A percentile compares a stretch with the other conserved stretches of the same genome.
These are phyloP conservation scores for Exophiala xenobiotica DNA, from an alignment of 2,329 filamentous ascomycete species.

Conservation along the genomic window DNA sequence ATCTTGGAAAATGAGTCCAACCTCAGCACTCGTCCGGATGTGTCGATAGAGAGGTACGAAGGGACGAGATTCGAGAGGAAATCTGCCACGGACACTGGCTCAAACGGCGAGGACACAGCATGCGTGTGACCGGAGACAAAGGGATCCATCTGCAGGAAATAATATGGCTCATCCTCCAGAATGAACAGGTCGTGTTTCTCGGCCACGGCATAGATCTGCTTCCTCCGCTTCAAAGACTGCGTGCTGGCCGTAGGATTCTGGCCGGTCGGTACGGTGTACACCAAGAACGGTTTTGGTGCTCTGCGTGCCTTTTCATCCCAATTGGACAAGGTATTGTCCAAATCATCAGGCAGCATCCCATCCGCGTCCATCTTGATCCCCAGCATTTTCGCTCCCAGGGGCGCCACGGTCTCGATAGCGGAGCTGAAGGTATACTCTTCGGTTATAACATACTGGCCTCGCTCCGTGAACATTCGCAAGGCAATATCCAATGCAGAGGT, in stretches of 20 bases:
- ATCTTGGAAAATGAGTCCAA: conserved; percentile 95
- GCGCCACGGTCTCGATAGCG: conserved; percentile 64
- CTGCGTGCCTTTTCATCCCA: conserved; percentile 62
- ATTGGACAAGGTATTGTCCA: conserved; percentile 63
- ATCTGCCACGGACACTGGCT: conserved; percentile 57
- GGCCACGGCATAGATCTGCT: conserved; percentile 72
- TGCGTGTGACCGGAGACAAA: conserved; percentile 53
- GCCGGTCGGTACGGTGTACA: conserved; percentile 75
- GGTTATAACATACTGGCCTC: conserved; percentile 75
- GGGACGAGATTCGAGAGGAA: conserved; percentile 75
- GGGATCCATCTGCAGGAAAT: conserved; percentile 81
- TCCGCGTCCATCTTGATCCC: conserved; percentile 65
- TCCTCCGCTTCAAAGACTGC: conserved; percentile 65
- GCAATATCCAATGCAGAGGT: conserved; percentile 83
- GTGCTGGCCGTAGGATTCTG: conserved; percentile 92
- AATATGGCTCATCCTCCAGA: conserved; percentile 91
- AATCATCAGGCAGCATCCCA: conserved; percentile 60
- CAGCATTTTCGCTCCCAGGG: conserved; percentile 61
- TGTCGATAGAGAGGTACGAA: conserved; percentile 74
- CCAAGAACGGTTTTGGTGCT: conserved; percentile 63
- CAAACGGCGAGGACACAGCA: conserved; percentile 50
- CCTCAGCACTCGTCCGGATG: conserved; percentile 83
- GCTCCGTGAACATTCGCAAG: conserved; percentile 74
- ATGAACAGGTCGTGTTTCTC: conserved; percentile 84
- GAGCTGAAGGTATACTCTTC: conserved; percentile 92